Evolutionary conservation across 495 filamentous ascomycete species (phyloP), one percentile per base, ranked within the genome.

Genomic region (Pyronema omphalodes): DNA sequence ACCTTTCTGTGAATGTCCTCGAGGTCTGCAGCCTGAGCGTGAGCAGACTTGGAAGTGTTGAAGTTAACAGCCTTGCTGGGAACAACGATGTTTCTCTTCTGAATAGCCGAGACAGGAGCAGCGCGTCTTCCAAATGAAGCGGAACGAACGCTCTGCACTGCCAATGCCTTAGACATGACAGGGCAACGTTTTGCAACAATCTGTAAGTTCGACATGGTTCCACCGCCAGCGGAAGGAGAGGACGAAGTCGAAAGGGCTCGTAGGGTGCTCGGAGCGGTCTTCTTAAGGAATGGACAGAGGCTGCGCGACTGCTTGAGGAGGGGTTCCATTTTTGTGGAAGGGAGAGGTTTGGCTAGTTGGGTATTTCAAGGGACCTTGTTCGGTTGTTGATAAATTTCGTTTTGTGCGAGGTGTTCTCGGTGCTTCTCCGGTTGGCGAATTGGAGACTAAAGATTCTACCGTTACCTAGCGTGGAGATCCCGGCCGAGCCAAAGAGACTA

Each of bases 221-320:
- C 86, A 57, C 86, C 83, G 29, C 80, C 81, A 45, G 81, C 86
- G 48, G 74, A 76, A 68, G 67, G 72, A 71, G 60, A 81, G 76
- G 60, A 51, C 18, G 86, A 79, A 50, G 87, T 94, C 12, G 89
- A 86, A 56, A 98, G 76, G 53, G 87, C 82, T 55, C 91, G 87
- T 53, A 98, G 78, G 34, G 86, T 84, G 60, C 84, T 78, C 57
- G 88, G 85, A 2, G 88, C 88, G 11, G 89, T 86, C 68, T 89
- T 93, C 73, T 84, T 88, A 67, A 98, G 78, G 71, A 98, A 96
- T 51, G 91, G 91, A 68, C 91, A 98, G 80, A 96, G 82, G 62
- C 83, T 76, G 69, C 86, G 84, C 60, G 87, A 94, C 70, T 95
- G 91, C 66, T 85, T 84, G 58, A 98, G 80, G 53, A 94, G 78